Base-by-base conservation (phyloP, 352 stramenopile species). In the Saprolegnia diclina region DNA sequence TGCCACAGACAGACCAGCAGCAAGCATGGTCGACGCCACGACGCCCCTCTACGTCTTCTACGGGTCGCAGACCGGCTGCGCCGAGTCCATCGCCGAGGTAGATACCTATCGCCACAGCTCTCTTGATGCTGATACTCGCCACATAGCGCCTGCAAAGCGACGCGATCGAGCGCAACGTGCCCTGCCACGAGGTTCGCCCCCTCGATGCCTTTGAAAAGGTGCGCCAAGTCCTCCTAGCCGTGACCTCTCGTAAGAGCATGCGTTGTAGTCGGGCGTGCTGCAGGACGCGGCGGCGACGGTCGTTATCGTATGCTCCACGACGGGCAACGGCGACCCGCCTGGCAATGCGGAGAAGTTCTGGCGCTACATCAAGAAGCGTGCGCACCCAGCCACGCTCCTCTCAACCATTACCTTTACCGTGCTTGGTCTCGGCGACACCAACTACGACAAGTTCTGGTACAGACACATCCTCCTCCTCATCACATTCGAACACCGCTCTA, bases 391-490 rank as follows among this genome's bases (percentile, higher is more conserved):
- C 24, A 82, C 93, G 50, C 72, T 92, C 53, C 83, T 98, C 35
- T 59, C 72, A 55, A 84, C 89, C 42, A 71, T 97, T 1, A 65
- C 69, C 9, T 98, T 88, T 77, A 85, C 83, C 24, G 90, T 98
- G 26, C 81, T 99, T 5, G 96, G 75, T 9, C 78, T 99, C 6
- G 96, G 96, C 26, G 96, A 99, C 76, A 98, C 94, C 46, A 99
- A 99, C 79, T 99, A 99, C 74, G 92, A 98, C 81, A 87, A 97
- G 74, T 98, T 98, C 67, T 98, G 94, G 80, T 90, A 56, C 65
- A 72, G 24, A n/a, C 7, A 19, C 29, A 21, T 10, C 61, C 9
- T 38, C 59, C 13, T 38, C 57, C 29, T 42, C 13, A 5, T 10
- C 6, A 24, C 52, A 26, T 40, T 19, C 2, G 64, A 16, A 37